Evolutionary conservation across 192 early-diverging fungal genomes (phyloP).

Genomic region (Coemansia sp.): DNA sequence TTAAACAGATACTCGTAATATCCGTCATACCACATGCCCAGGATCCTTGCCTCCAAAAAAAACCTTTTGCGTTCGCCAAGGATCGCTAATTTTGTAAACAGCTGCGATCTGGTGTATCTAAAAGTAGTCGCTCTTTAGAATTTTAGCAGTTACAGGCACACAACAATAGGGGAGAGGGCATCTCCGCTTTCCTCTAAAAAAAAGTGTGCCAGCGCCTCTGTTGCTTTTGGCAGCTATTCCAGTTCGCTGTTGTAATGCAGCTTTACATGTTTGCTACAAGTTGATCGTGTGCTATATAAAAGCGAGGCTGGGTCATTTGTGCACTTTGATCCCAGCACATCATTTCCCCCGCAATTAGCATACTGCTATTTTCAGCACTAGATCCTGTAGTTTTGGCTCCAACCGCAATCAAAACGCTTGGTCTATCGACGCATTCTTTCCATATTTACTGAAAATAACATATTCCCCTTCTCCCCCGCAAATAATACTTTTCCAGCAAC

Average conservation of each 20-base stretch:
- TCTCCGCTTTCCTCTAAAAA: neutral
- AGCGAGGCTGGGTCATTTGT: neutral
- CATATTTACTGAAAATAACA: neutral
- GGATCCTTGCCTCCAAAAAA: neutral
- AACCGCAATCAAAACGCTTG: too few relatives aligned
- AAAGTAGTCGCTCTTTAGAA: slow-evolving; percentile 1
- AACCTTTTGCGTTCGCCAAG: neutral
- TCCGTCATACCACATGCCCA: neutral
- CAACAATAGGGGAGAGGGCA: neutral
- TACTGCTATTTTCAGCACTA: neutral
- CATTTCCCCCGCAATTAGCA: neutral
- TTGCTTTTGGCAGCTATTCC: too few relatives aligned
- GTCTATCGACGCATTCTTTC: neutral
- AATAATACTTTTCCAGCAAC: neutral
- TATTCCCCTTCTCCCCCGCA: neutral
- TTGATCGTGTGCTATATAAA: neutral
- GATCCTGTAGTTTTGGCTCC: neutral
- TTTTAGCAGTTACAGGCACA: neutral
- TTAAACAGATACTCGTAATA: neutral
- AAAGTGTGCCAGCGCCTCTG: too few relatives aligned
- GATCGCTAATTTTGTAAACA: neutral
- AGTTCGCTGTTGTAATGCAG: too few relatives aligned
- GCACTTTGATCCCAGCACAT: neutral
- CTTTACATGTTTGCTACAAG: too few relatives aligned
- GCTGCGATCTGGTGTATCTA: neutral